Conservation (phyloP, 768 basidiomycete genomes). For the Tulasnella sp. region DNA sequence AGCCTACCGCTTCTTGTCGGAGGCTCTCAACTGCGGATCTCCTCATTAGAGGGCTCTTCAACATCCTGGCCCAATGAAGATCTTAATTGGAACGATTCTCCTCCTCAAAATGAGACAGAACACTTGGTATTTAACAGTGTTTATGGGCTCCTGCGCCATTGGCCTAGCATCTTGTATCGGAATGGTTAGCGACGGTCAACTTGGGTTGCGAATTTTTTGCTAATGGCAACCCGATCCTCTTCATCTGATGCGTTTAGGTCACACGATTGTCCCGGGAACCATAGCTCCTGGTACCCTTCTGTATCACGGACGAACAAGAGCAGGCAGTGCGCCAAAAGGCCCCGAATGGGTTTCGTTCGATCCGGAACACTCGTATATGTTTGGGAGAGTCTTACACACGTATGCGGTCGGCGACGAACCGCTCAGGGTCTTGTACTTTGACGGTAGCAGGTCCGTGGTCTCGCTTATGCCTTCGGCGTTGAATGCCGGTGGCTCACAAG, state of each 20-base stretch:
- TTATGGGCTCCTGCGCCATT: conserved; percentile 17
- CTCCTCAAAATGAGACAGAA: conserved; percentile 23
- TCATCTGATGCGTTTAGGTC: conserved; percentile 9
- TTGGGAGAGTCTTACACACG: conserved; percentile 22
- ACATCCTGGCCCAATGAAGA: not conserved
- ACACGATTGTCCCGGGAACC: conserved; percentile 26
- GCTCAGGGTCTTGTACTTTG: conserved; percentile 32
- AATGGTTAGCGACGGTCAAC: conserved; percentile 22
- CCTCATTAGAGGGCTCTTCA: not conserved
- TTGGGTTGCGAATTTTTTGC: too few species aligned
- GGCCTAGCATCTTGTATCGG: conserved; percentile 28
- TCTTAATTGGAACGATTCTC: not conserved
- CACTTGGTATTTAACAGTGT: conserved; percentile 30
- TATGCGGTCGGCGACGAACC: conserved; percentile 10
- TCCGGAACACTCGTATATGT: conserved; percentile 32
- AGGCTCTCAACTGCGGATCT: not conserved
- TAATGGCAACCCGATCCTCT: not conserved
- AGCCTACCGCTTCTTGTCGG: not conserved
- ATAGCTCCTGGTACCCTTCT: conserved; percentile 31
- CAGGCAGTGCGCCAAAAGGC: not conserved
- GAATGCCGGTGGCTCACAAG: conserved; percentile 2
- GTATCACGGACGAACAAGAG: conserved; percentile 27
- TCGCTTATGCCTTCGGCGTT: not conserved
- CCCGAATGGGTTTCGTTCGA: conserved; percentile 34
- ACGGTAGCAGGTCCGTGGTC: conserved; percentile 26